Evolutionary conservation across 495 filamentous ascomycete genomes (phyloP).

Genomic region (Podospora pseudoanserina): DNA sequence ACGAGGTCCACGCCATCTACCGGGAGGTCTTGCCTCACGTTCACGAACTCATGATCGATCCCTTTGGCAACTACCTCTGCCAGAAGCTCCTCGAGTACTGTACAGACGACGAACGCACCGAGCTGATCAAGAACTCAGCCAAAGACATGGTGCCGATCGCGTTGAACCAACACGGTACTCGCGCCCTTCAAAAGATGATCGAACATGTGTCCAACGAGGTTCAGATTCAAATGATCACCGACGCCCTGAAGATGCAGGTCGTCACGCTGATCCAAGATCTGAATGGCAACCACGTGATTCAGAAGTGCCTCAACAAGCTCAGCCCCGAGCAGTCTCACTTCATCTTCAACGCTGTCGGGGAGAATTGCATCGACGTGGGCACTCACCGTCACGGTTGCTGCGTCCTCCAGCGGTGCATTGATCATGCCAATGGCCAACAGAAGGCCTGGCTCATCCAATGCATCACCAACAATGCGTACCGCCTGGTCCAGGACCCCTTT

Average conservation of each 20-base stretch:
- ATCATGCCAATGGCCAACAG: constrained; percentile 87
- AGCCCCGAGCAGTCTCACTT: constrained; percentile 78
- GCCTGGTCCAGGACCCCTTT: constrained; percentile 91
- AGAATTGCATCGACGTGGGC: constrained; percentile 80
- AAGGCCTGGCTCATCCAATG: constrained; percentile 79
- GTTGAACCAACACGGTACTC: constrained; percentile 92
- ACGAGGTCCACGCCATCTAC: constrained; percentile 89
- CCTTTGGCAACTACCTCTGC: constrained; percentile 96
- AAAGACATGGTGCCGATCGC: constrained; percentile 85
- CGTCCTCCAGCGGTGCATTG: constrained; percentile 95
- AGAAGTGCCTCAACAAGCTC: constrained; percentile 96
- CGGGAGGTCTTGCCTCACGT: constrained; percentile 86
- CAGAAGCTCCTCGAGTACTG: constrained; percentile 94
- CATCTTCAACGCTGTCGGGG: constrained; percentile 91
- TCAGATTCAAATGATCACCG: constrained; percentile 75
- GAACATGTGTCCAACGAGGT: constrained; percentile 82
- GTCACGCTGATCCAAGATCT: constrained; percentile 93
- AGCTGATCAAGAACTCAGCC: constrained; percentile 82
- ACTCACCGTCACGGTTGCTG: constrained; percentile 98
- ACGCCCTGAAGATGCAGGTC: constrained; percentile 71
- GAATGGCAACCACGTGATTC: constrained; percentile 98
- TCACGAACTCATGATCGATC: constrained; percentile 96
- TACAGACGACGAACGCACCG: constrained; percentile 89
- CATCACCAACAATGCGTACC: constrained; percentile 77
- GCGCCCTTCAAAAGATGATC: constrained; percentile 98